These are phyloP conservation scores for Gliomastix tumulicola DNA, from an alignment of 2,329 filamentous ascomycete genomes.

Conservation along the genomic window DNA sequence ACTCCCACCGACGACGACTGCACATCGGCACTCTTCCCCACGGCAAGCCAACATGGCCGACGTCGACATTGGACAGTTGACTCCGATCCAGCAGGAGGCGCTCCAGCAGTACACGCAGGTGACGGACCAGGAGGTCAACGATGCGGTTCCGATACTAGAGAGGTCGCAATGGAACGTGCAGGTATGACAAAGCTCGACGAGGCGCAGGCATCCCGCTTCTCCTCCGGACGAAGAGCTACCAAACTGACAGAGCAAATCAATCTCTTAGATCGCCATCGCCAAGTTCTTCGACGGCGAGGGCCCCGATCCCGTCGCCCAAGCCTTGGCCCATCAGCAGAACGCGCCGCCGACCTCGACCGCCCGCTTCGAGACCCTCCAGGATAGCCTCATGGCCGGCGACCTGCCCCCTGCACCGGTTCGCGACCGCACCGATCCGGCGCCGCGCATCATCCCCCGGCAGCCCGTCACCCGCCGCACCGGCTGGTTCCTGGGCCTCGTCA, in stretches of 20 bases:
- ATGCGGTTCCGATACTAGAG: conserved; percentile 72
- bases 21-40: too few species aligned
- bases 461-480: conserved; percentile 64
- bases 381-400: conserved; percentile 38
- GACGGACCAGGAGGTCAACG: conserved; percentile 71
- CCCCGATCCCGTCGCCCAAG: conserved; percentile 73
- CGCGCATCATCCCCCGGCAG: conserved; percentile 74
- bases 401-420: conserved; percentile 12
- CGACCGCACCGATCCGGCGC: conserved; percentile 57
- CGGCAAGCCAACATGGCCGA: conserved; percentile 25
- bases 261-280: conserved; percentile 75
- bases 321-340: too few species aligned
- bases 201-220: neutral
- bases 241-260: neutral
- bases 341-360: conserved; percentile 46
- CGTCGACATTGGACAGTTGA: conserved; percentile 60
- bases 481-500: conserved; percentile 68
- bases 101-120: conserved; percentile 85
- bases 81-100: conserved; percentile 70
- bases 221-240: too few species aligned
- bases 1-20: neutral
- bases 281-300: conserved; percentile 98
- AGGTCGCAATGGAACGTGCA: conserved; percentile 96
- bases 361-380: conserved; percentile 70
- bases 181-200: conserved; percentile 34